These are phyloP conservation scores for Aureobasidium uvarum DNA, from an alignment of 2,329 filamentous ascomycete genomes.

Conservation along the genomic window DNA sequence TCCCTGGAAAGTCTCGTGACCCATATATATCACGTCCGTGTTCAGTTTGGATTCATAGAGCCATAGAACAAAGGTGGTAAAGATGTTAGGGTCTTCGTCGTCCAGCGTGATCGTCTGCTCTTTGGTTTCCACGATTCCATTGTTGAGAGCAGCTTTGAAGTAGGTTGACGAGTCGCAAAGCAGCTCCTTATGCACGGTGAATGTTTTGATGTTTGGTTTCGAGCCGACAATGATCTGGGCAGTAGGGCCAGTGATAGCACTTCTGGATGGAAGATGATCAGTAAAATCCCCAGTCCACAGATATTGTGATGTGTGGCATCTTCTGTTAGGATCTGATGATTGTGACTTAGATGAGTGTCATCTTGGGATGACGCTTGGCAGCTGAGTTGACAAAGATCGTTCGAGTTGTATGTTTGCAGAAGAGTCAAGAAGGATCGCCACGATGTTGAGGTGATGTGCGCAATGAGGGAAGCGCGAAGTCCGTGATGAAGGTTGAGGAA, in stretches of 20 bases:
- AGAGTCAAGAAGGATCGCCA: not conserved
- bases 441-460: not conserved
- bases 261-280: not conserved
- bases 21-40: no score
- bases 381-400: not conserved
- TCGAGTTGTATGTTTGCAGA: not conserved
- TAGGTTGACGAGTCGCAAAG: conserved; percentile 1
- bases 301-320: not conserved
- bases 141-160: conserved; percentile 1
- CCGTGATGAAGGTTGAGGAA: not conserved
- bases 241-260: not conserved
- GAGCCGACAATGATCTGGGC: not conserved
- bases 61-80: not conserved
- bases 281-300: not conserved
- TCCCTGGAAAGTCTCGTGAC: not conserved
- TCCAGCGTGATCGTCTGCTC: not conserved
- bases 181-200: not conserved
- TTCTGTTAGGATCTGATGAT: not conserved
- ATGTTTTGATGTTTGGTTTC: not conserved
- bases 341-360: not conserved
- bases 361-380: not conserved
- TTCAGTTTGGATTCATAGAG: not conserved
- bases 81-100: not conserved
- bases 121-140: not conserved
- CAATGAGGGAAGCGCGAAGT: not conserved